Evolutionary conservation across 371 early-diverging fungal genomes (phyloP), one percentile per base, ranked within the genome.

Genomic region (Dichotomocladium elegans): DNA sequence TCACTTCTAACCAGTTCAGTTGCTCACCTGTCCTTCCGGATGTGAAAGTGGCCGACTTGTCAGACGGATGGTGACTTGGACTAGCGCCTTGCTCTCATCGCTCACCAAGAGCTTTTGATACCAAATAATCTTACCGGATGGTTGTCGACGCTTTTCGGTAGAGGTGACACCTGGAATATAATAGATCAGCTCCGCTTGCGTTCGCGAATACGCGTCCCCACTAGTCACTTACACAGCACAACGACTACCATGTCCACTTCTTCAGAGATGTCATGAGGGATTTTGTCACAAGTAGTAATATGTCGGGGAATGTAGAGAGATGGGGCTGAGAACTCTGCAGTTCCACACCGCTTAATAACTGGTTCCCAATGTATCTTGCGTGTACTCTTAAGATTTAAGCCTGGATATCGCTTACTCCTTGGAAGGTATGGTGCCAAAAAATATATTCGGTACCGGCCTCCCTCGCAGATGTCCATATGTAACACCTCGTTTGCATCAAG

Each of bases 201-300:
- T n/a, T n/a, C n/a, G n/a, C n/a, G n/a, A n/a, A n/a, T n/a, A n/a
- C n/a, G n/a, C n/a, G n/a, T n/a, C n/a, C n/a, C n/a, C n/a, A n/a
- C 1, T 10, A 30, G 42, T 28, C 19, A 51, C 73, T 58, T 81
- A 86, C 86, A 68, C 27, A 86, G 46, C 6, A 85, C 60, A 34
- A 79, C 42, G 5, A 74, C 79, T 0, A 73, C 79, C 17, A 89
- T 35, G 47, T 89, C 88, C 14, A 81, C 47, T 35, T 86, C 89
- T 1, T 64, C 62, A 3, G 63, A 45, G 2, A 31, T 47, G 9
- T 67, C 51, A 5, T 60, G 25, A 5, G 47, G 25, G n/a, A 46
- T 45, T 31, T 86, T 49, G 14, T 41, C 61, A 35, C 81, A 77
- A 1, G n/a, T 14, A 0, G 68, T 59, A 11, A 80, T 47, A 24